phyloP scores from a whole-genome alignment of 768 basidiomycete genomes.

The Russula vinacea region DNA sequence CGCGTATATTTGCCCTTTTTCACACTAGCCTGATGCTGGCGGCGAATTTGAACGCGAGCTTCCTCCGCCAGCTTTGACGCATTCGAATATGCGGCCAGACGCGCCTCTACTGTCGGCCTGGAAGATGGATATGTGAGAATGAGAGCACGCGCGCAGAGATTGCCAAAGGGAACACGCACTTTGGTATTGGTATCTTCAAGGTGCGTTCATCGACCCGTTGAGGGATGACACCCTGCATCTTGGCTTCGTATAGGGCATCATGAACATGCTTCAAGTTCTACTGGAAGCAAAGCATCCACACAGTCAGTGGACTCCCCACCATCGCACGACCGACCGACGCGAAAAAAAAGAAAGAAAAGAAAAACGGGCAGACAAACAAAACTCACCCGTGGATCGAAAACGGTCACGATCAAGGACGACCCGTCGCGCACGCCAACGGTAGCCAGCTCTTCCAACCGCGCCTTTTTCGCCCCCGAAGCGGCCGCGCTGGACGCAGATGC shows the following conservation, averaged over 20 bases:
- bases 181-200: slow-evolving; percentile 76
- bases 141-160: neutral
- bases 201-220: slow-evolving; percentile 69
- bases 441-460: slow-evolving; percentile 62
- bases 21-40: slow-evolving; percentile 59
- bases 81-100: slow-evolving; percentile 50
- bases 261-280: slow-evolving; percentile 78
- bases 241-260: slow-evolving; percentile 69
- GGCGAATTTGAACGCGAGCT: slow-evolving; percentile 69
- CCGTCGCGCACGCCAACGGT: slow-evolving; percentile 82
- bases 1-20: slow-evolving; percentile 70
- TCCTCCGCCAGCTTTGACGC: slow-evolving; percentile 71
- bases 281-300: slow-evolving; percentile 33
- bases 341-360: no score
- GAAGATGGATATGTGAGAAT: neutral
- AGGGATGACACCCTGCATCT: slow-evolving; percentile 67
- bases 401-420: slow-evolving; percentile 63
- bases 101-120: slow-evolving; percentile 77
- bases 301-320: slow-evolving; percentile 1
- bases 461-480: slow-evolving; percentile 34
- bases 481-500: neutral
- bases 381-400: slow-evolving; percentile 76
- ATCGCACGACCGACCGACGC: neutral
- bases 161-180: slow-evolving; percentile 41
- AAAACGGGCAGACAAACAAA: neutral